Evolutionary conservation across 2,329 filamentous ascomycete species (phyloP).

Genomic region (Aspergillus chevalieri): DNA sequence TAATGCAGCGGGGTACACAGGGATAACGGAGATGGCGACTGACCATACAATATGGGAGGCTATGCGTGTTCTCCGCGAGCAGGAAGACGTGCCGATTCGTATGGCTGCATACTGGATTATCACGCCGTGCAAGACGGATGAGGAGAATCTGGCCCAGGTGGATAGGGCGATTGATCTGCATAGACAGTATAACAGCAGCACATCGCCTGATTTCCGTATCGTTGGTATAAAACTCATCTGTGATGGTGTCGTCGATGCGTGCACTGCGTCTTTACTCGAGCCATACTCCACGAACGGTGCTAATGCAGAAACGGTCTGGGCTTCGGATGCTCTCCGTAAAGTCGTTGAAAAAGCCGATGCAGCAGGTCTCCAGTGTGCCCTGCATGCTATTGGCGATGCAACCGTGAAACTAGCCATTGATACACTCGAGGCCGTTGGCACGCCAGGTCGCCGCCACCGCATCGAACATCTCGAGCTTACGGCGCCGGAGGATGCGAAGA

Average conservation of each 20-base stretch:
- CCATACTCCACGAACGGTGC: conserved; percentile 30
- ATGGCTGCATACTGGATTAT: conserved; percentile 46
- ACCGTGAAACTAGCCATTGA: conserved; percentile 43
- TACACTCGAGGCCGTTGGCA: conserved; percentile 20
- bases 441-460: conserved; percentile 38
- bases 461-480: conserved; percentile 50
- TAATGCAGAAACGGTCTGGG: conserved; percentile 34
- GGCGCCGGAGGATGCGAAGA: conserved; percentile 39
- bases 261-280: conserved; percentile 17
- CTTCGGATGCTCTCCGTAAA: conserved; percentile 31
- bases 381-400: conserved; percentile 47
- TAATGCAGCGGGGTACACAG: conserved; percentile 42
- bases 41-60: conserved; percentile 44
- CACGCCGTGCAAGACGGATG: conserved; percentile 31
- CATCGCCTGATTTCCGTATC: conserved; percentile 39
- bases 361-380: conserved; percentile 42
- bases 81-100: conserved; percentile 29
- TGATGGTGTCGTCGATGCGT: conserved; percentile 48
- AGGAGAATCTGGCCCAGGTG: conserved; percentile 39
- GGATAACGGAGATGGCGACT: conserved; percentile 48
- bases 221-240: conserved; percentile 47
- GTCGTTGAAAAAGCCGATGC: conserved; percentile 40
- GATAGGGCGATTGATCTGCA: conserved; percentile 41
- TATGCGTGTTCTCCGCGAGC: conserved; percentile 29
- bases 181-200: conserved; percentile 33